Evolutionary conservation across 2,329 filamentous ascomycete genomes (phyloP).

Genomic region (Beauveria pseudobassiana): DNA sequence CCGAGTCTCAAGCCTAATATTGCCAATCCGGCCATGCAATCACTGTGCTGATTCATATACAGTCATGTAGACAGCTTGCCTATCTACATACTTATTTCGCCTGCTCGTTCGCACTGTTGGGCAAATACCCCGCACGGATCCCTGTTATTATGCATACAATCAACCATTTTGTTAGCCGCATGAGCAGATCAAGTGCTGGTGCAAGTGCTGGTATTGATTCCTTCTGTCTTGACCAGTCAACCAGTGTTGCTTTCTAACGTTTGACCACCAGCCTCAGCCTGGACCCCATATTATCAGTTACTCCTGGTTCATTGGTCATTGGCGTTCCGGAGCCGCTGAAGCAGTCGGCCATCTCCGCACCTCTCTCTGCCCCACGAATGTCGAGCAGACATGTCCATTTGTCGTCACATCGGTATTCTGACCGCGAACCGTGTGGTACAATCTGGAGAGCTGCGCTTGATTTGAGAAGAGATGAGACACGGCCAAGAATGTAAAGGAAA

Average conservation of each 20-base stretch:
- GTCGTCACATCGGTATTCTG: neutral
- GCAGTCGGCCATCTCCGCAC: slow-evolving; percentile 2
- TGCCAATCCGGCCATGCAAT: too few species aligned
- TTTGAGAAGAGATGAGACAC: neutral
- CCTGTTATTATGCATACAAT: neutral
- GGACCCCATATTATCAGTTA: neutral
- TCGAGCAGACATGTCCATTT: neutral
- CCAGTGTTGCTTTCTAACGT: neutral
- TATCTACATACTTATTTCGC: too few species aligned
- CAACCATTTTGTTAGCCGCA: neutral
- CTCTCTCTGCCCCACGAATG: neutral
- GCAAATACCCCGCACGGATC: neutral
- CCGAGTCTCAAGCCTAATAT: too few species aligned
- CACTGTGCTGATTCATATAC: too few species aligned
- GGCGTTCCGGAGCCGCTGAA: slow-evolving; percentile 2
- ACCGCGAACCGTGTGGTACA: neutral
- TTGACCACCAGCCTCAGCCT: neutral
- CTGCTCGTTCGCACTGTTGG: neutral
- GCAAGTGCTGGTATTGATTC: neutral
- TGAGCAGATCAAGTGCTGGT: neutral
- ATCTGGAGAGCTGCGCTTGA: neutral
- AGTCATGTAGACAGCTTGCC: too few species aligned
- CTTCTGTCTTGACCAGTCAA: neutral
- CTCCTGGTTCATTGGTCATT: neutral
- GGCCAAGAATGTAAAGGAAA: neutral